Conservation (phyloP, 768 basidiomycete genomes). For the Paxillus ammoniavirescens region DNA sequence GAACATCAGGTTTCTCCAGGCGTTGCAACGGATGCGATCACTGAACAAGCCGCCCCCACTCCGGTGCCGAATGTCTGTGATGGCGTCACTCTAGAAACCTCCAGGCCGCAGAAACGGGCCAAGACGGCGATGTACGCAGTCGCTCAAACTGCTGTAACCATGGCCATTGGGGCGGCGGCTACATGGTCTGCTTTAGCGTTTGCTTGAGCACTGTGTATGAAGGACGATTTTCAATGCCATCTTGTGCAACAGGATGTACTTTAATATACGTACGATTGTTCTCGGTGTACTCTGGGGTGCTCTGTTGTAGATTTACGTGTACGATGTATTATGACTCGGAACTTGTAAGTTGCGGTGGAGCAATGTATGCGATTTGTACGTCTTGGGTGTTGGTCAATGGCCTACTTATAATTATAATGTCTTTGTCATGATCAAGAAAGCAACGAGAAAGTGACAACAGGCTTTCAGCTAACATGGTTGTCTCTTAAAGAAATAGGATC, state of each 20-base stretch:
- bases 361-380: slow-evolving; percentile 6
- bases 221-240: neutral
- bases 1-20: slow-evolving; percentile 2
- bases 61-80: slow-evolving; percentile 3
- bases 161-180: slow-evolving; percentile 65
- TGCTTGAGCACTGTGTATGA: slow-evolving; percentile 31
- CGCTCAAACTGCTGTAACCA: slow-evolving; percentile 59
- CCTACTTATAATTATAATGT: too few species aligned
- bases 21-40: neutral
- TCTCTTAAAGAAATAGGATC: too few species aligned
- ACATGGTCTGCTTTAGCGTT: slow-evolving; percentile 77
- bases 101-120: slow-evolving; percentile 43
- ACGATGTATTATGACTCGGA: neutral
- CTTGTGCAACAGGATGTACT: neutral
- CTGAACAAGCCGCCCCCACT: neutral
- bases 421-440: too few species aligned
- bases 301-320: neutral
- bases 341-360: neutral
- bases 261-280: neutral
- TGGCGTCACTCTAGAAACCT: neutral
- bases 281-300: neutral
- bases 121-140: slow-evolving; percentile 39
- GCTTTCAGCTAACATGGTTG: too few species aligned
- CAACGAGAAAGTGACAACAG: too few species aligned
- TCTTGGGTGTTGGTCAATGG: too few species aligned